Evolutionary conservation across 1,139 yeast species (phyloP).

Genomic region (Yamadazyma taylorii): DNA sequence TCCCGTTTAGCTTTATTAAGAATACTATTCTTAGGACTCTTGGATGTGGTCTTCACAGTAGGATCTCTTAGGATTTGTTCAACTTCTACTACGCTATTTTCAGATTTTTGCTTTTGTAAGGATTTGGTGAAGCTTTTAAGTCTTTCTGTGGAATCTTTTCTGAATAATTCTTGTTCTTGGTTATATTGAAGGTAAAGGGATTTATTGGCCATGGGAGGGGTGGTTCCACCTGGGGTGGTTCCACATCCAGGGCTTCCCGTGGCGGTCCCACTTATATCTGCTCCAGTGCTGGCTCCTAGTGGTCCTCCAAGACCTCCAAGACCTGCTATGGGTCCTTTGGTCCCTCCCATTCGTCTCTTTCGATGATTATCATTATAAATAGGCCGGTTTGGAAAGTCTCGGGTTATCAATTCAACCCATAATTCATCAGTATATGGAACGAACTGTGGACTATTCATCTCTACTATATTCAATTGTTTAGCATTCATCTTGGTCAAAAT

Average conservation of each 20-base stretch:
- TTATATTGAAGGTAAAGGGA: slow-evolving; percentile 42
- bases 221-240: no score
- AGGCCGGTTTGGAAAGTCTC: slow-evolving; percentile 53
- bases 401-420: slow-evolving; percentile 47
- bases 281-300: no score
- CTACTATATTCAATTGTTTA: slow-evolving; percentile 48
- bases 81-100: slow-evolving; percentile 46
- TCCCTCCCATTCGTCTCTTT: slow-evolving; percentile 7
- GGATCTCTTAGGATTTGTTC: slow-evolving; percentile 42
- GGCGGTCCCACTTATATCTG: no score
- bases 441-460: slow-evolving; percentile 41
- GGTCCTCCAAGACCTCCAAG: no score
- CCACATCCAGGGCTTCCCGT: no score
- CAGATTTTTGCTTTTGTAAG: slow-evolving; percentile 42
- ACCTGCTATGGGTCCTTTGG: no score
- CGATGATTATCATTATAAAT: slow-evolving; percentile 5
- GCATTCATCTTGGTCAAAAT: slow-evolving; percentile 44
- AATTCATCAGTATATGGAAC: slow-evolving; percentile 50
- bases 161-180: slow-evolving; percentile 45
- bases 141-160: slow-evolving; percentile 51
- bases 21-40: slow-evolving; percentile 26
- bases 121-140: slow-evolving; percentile 45
- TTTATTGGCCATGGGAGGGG: slow-evolving; percentile 39
- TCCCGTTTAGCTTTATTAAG: slow-evolving; percentile 38
- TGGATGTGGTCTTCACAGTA: slow-evolving; percentile 22